Evolutionary conservation across 1,139 yeast species (phyloP).

Genomic region (Yamadazyma diospyri): DNA sequence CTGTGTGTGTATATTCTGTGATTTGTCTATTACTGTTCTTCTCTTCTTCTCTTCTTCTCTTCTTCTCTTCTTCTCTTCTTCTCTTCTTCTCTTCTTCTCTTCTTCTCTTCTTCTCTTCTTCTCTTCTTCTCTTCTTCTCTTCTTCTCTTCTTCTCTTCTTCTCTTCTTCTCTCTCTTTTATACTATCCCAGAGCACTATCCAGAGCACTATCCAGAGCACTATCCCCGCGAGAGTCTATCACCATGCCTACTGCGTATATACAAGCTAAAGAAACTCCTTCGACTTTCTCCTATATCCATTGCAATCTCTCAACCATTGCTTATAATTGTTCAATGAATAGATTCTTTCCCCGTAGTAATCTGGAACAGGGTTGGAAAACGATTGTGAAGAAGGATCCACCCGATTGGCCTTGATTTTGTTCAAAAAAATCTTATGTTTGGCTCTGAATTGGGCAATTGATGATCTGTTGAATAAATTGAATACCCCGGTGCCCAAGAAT

Average conservation of each 20-base stretch:
- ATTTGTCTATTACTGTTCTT: too few relatives aligned
- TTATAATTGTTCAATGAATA: conserved; percentile 82
- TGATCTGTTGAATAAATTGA: conserved; percentile 52
- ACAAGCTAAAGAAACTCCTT: conserved; percentile 60
- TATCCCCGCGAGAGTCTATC: not conserved
- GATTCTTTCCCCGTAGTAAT: conserved; percentile 94
- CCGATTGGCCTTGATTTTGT: conserved; percentile 70
- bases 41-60: too few relatives aligned
- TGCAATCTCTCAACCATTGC: conserved; percentile 95
- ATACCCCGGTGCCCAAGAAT: conserved; percentile 66
- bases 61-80: too few relatives aligned
- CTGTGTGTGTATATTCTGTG: too few relatives aligned
- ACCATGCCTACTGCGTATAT: conserved; percentile 2
- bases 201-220: too few relatives aligned
- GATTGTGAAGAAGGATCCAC: conserved; percentile 94
- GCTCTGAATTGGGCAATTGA: conserved; percentile 43
- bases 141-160: too few relatives aligned
- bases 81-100: too few relatives aligned
- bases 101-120: too few relatives aligned
- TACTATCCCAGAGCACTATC: too few relatives aligned
- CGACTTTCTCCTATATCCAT: conserved; percentile 83
- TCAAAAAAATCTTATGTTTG: conserved; percentile 72
- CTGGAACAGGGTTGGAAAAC: conserved; percentile 94
- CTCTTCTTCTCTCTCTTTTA: too few relatives aligned
- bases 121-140: too few relatives aligned